Conservation (phyloP, 2,329 filamentous ascomycete species). For the Colletotrichum plurivorum region DNA sequence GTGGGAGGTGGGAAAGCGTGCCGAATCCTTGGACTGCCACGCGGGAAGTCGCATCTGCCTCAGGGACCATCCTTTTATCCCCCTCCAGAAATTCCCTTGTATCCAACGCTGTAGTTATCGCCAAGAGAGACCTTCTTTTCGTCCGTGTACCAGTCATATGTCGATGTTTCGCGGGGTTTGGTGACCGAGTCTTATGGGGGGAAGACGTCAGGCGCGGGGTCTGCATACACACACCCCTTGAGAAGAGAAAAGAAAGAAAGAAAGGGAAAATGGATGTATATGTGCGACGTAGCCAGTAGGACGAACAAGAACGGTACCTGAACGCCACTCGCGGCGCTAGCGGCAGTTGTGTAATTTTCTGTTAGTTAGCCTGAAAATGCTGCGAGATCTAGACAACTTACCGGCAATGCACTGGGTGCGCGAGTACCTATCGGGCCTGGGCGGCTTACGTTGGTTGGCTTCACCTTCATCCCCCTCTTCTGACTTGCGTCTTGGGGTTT, state of each 20-base stretch:
- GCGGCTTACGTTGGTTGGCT: too few species aligned
- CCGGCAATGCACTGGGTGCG: background rate
- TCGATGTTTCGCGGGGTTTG: too few species aligned
- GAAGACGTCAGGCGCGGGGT: constrained; percentile 2
- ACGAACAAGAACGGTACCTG: constrained; percentile 17
- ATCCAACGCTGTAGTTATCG: background rate
- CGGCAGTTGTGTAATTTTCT: constrained; percentile 27
- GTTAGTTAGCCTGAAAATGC: background rate
- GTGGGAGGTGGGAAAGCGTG: background rate
- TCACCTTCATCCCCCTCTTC: background rate
- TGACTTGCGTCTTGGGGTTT: background rate
- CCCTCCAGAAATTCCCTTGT: background rate
- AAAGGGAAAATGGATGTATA: constrained; percentile 21
- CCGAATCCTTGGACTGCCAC: constrained; percentile 19
- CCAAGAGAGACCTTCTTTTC: constrained; percentile 17
- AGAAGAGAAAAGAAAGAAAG: constrained; percentile 1
- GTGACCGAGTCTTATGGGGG: background rate
- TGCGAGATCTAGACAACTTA: constrained; percentile 18
- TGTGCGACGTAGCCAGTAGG: constrained; percentile 10
- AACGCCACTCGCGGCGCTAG: constrained; percentile 28
- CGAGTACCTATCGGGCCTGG: background rate
- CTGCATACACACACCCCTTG: background rate
- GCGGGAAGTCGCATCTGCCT: constrained; percentile 24
- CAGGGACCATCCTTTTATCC: background rate
- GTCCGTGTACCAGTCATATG: background rate